These are phyloP conservation scores for Fagus sylvatica DNA, from an alignment of 306 rosid genomes.

Conservation along the genomic window DNA sequence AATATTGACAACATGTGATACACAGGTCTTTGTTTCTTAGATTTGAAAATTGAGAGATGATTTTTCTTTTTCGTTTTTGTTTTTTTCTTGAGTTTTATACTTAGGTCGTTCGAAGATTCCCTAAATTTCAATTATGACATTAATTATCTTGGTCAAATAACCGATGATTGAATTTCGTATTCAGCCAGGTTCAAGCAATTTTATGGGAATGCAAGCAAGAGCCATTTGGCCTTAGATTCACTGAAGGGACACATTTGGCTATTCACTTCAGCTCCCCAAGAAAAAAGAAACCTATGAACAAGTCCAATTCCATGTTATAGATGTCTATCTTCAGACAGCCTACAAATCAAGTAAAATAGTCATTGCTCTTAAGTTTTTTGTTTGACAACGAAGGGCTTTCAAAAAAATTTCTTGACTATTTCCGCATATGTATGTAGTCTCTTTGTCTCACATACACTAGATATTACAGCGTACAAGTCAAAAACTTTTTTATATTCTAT, in stretches of 20 bases:
- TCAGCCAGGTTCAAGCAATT: not conserved
- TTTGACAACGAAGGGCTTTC: no score
- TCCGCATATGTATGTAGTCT: no score
- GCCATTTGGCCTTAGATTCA: slow-evolving; percentile 45
- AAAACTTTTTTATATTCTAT: no score
- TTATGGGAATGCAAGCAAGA: slow-evolving; percentile 30
- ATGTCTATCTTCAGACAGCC: slow-evolving; percentile 1
- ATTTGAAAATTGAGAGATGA: not conserved
- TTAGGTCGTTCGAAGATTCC: slow-evolving; percentile 14
- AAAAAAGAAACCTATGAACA: not conserved
- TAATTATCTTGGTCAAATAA: not conserved
- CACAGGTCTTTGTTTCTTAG: not conserved
- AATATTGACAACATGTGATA: not conserved
- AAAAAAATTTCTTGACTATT: no score
- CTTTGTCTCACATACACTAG: no score
- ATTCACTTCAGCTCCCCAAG: not conserved
- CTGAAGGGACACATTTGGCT: slow-evolving; percentile 39
- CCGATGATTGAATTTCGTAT: no score
- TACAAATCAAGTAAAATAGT: not conserved
- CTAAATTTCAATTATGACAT: not conserved
- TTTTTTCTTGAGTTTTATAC: not conserved
- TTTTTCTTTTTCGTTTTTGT: not conserved
- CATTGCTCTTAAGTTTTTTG: not conserved
- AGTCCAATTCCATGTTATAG: slow-evolving; percentile 26
- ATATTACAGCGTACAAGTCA: no score